Percentiles rank a stretch among this genome's conserved stretches.
Evolutionary conservation across 371 early-diverging fungal genomes (phyloP).

Genomic region (Rhizopus sp.): DNA sequence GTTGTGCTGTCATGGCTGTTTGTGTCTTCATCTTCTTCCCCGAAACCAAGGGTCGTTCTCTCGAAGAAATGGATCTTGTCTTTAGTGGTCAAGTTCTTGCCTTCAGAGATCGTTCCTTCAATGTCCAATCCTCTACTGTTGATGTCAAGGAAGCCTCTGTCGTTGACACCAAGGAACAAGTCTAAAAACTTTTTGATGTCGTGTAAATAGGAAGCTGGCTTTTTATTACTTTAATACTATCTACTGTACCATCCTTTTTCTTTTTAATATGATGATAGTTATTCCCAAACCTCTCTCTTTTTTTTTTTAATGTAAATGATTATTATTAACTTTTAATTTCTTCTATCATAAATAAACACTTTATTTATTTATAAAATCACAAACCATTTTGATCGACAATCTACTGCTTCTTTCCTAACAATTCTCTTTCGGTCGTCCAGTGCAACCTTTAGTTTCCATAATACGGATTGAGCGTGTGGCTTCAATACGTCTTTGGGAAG

Average conservation of each 20-base stretch:
- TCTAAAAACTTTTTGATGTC: background rate
- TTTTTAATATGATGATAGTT: background rate
- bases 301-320: background rate
- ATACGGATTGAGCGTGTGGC: slow-evolving; percentile 63
- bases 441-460: slow-evolving; percentile 59
- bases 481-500: slow-evolving; percentile 61
- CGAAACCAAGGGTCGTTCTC: slow-evolving; percentile 61
- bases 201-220: background rate
- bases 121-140: background rate
- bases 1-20: slow-evolving; percentile 43
- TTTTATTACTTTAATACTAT: background rate
- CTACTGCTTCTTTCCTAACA: slow-evolving; percentile 88
- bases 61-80: slow-evolving; percentile 63
- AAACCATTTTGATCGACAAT: slow-evolving; percentile 85
- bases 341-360: background rate
- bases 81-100: slow-evolving; percentile 40
- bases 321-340: background rate
- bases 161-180: background rate
- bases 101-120: slow-evolving; percentile 10
- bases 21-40: slow-evolving; percentile 49
- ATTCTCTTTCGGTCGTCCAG: slow-evolving; percentile 89
- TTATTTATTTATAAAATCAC: slow-evolving; percentile 4
- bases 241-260: background rate
- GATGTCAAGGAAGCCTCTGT: slow-evolving; percentile 14
- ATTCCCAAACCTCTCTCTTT: background rate